Conservation (phyloP, 2,329 filamentous ascomycete genomes). For the Phyllosticta citrichinensis region DNA sequence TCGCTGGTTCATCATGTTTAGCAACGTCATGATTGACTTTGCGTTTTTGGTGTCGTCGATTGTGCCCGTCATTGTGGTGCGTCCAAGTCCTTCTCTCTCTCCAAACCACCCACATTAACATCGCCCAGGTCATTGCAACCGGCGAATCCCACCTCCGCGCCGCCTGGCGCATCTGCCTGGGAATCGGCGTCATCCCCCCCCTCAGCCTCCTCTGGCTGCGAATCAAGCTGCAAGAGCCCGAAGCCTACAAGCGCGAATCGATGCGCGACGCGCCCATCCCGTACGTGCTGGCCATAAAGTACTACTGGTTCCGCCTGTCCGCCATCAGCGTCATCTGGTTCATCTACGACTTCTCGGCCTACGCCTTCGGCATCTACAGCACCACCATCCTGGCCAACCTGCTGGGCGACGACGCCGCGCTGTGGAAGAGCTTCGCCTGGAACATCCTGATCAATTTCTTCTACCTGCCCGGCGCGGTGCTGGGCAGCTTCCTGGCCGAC, state of each 20-base stretch:
- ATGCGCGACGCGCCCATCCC: constrained; percentile 37
- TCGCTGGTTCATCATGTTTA: constrained; percentile 73
- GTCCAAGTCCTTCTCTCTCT: constrained; percentile 2
- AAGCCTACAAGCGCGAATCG: constrained; percentile 41
- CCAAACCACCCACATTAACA: neutral
- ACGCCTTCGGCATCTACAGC: constrained; percentile 80
- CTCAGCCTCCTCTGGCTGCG: constrained; percentile 48
- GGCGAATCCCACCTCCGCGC: constrained; percentile 55
- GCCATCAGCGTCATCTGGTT: constrained; percentile 49
- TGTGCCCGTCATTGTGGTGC: constrained; percentile 57
- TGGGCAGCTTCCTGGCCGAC: constrained; percentile 70
- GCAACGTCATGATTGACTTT: constrained; percentile 76
- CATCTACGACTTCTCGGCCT: constrained; percentile 60
- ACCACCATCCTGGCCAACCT: constrained; percentile 61
- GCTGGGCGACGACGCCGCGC: constrained; percentile 46
- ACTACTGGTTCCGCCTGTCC: constrained; percentile 46
- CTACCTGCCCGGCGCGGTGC: constrained; percentile 72
- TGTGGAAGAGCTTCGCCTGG: constrained; percentile 80
- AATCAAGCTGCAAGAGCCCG: constrained; percentile 42
- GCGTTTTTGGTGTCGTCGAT: constrained; percentile 76
- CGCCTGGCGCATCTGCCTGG: constrained; percentile 75
- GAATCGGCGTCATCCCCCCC: constrained; percentile 38
- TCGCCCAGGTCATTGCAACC: constrained; percentile 37
- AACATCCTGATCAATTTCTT: constrained; percentile 82
- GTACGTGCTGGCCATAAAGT: constrained; percentile 36